These are phyloP conservation scores for Picochlorum costavermella DNA, from an alignment of 139 green algal species.

Conservation along the genomic window DNA sequence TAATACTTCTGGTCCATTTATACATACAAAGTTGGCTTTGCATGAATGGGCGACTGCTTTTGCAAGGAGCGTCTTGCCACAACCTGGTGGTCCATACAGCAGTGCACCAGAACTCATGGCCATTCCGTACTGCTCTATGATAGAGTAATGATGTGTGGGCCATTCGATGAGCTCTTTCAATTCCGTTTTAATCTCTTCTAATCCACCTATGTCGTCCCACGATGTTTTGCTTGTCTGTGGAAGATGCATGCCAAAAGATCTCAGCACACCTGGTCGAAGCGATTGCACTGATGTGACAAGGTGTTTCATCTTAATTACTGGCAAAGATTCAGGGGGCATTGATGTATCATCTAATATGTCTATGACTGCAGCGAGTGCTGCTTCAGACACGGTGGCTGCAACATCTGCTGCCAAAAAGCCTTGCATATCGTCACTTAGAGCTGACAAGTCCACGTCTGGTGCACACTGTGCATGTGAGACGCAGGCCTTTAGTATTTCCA, in stretches of 20 bases:
- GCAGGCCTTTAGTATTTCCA: conserved; percentile 62
- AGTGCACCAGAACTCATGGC: conserved; percentile 19
- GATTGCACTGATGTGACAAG: conserved; percentile 8
- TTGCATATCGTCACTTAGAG: conserved; percentile 18
- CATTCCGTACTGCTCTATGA: conserved; percentile 15
- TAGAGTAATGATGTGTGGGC: conserved; percentile 11
- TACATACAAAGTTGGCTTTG: conserved; percentile 39
- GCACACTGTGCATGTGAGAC: conserved; percentile 50
- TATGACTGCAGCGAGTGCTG: conserved; percentile 18
- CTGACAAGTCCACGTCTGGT: conserved; percentile 47
- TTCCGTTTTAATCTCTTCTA: conserved; percentile 34
- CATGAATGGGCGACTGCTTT: conserved; percentile 36
- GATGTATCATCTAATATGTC: conserved; percentile 8
- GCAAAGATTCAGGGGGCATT: not conserved
- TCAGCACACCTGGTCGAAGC: conserved; percentile 38
- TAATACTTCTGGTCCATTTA: conserved; percentile 38
- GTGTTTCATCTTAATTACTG: conserved; percentile 3
- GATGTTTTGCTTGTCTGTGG: not conserved
- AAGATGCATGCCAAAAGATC: conserved; percentile 58
- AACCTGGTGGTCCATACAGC: conserved; percentile 29
- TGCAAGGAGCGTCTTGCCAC: conserved; percentile 59
- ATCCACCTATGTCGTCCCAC: conserved; percentile 28
- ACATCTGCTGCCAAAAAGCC: conserved; percentile 28
- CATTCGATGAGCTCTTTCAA: conserved; percentile 29
- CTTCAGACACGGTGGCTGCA: conserved; percentile 18